These are phyloP conservation scores for Dissophora ornata DNA, from an alignment of 192 early-diverging fungal species.

Conservation along the genomic window DNA sequence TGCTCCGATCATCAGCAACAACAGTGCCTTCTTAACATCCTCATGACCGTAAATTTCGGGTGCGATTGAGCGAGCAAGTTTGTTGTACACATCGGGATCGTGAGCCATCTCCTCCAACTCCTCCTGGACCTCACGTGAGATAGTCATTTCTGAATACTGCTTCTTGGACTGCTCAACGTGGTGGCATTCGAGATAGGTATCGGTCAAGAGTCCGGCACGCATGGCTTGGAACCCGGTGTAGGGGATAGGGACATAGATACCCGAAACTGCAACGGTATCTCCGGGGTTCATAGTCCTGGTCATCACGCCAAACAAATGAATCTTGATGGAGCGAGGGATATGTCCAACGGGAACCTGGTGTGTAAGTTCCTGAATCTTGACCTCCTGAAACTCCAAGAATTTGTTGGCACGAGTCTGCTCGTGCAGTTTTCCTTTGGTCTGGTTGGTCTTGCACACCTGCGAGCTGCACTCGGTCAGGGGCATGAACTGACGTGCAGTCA, in stretches of 20 bases:
- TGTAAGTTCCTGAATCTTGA: conserved; percentile 95
- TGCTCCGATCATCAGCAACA: conserved; percentile 86
- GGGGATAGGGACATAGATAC: conserved; percentile 92
- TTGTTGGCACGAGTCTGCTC: conserved; percentile 93
- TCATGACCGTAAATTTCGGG: conserved; percentile 95
- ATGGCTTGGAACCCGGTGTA: conserved; percentile 93
- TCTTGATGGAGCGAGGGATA: conserved; percentile 96
- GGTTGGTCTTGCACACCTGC: conserved; percentile 82
- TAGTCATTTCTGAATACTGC: conserved; percentile 87
- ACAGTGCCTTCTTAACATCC: conserved; percentile 92
- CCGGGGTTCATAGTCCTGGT: conserved; percentile 88
- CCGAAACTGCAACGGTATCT: conserved; percentile 84
- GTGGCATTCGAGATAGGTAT: conserved; percentile 94
- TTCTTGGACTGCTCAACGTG: conserved; percentile 90
- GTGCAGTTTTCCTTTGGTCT: conserved; percentile 83
- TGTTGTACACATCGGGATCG: conserved; percentile 81
- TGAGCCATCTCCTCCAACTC: conserved; percentile 67
- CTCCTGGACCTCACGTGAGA: conserved; percentile 63
- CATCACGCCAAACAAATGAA: conserved; percentile 85
- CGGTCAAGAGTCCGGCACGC: conserved; percentile 90
- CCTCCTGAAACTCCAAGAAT: conserved; percentile 95
- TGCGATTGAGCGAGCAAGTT: conserved; percentile 81
- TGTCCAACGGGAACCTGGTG: conserved; percentile 99
- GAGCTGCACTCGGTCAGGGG: conserved; percentile 87
- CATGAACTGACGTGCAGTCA: conserved; percentile 77